Percentiles rank a stretch among this genome's conserved stretches.
phyloP scores from a whole-genome alignment of 2,329 filamentous ascomycete species.

The Botrytis aclada region DNA sequence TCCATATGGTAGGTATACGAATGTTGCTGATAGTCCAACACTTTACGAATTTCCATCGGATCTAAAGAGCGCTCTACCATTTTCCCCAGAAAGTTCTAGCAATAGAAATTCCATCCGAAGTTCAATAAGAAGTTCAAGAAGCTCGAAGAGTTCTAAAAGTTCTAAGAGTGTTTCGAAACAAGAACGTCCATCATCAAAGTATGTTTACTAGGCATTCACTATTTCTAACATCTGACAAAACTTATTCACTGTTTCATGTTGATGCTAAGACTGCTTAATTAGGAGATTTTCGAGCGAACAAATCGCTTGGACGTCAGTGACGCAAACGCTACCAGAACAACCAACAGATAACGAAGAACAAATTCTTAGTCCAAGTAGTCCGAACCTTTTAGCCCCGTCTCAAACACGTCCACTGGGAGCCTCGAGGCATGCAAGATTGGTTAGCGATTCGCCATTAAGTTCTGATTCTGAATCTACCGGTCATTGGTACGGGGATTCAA shows the following conservation, averaged over 20 bases:
- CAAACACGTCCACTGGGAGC: slow-evolving; percentile 23
- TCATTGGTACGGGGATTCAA: slow-evolving; percentile 35
- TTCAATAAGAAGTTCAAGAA: slow-evolving; percentile 14
- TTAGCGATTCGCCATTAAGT: slow-evolving; percentile 33
- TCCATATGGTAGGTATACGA: slow-evolving; percentile 54
- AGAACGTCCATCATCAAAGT: slow-evolving; percentile 17
- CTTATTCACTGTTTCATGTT: slow-evolving; percentile 5
- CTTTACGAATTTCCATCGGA: slow-evolving; percentile 55
- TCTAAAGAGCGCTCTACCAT: slow-evolving; percentile 6
- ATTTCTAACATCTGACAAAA: background rate
- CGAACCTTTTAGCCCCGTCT: slow-evolving; percentile 30
- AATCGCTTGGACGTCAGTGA: slow-evolving; percentile 26
- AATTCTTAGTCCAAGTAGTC: slow-evolving; percentile 24
- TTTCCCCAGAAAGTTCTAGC: slow-evolving; percentile 15
- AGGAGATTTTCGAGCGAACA: slow-evolving; percentile 31
- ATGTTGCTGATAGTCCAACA: slow-evolving; percentile 56
- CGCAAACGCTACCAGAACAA: slow-evolving; percentile 25
- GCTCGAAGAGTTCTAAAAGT: background rate
- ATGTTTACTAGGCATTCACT: slow-evolving; percentile 10
- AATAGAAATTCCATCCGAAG: slow-evolving; percentile 13
- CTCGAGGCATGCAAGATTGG: slow-evolving; percentile 35
- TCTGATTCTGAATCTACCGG: slow-evolving; percentile 33
- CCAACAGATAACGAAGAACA: slow-evolving; percentile 23
- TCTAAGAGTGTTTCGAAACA: slow-evolving; percentile 6
- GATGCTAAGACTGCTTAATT: background rate